Conservation (phyloP, 805 yeast genomes). For the Wickerhamiella domercqiae region DNA sequence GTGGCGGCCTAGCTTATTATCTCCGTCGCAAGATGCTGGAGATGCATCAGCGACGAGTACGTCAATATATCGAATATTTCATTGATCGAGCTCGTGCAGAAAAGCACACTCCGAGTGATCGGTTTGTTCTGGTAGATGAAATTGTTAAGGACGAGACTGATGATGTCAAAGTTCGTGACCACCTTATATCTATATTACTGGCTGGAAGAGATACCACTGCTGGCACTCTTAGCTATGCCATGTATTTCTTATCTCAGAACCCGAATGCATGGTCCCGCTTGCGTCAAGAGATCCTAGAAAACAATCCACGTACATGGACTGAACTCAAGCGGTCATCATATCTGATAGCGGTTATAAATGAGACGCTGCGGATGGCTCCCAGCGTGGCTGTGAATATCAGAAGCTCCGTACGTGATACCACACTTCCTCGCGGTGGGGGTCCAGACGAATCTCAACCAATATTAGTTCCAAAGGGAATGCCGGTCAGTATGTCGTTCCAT, state of each 20-base stretch:
- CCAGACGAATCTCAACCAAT: constrained; percentile 24
- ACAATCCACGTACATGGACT: constrained; percentile 25
- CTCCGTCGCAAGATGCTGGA: not conserved
- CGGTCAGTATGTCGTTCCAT: constrained; percentile 25
- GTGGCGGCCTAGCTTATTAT: not conserved
- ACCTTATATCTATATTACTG: constrained; percentile 29
- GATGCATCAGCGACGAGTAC: constrained; percentile 5
- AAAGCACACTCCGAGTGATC: constrained; percentile 23
- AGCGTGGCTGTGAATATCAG: constrained; percentile 33
- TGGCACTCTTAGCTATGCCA: constrained; percentile 27
- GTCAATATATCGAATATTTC: constrained; percentile 23
- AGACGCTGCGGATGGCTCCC: constrained; percentile 32
- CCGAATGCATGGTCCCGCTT: constrained; percentile 26
- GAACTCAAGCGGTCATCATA: constrained; percentile 30
- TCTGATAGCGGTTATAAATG: constrained; percentile 31
- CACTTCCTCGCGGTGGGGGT: constrained; percentile 37
- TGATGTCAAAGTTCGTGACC: constrained; percentile 30
- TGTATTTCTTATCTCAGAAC: constrained; percentile 28
- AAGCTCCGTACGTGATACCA: constrained; percentile 28
- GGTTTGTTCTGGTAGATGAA: constrained; percentile 31
- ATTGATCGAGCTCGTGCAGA: constrained; percentile 10
- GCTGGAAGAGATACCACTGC: constrained; percentile 39
- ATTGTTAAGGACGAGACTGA: constrained; percentile 30
- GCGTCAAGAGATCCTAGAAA: constrained; percentile 17
- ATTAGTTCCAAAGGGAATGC: constrained; percentile 27